phyloP scores from a whole-genome alignment of 176 grass and related monocot species.

The Eremochloa ophiuroides region DNA sequence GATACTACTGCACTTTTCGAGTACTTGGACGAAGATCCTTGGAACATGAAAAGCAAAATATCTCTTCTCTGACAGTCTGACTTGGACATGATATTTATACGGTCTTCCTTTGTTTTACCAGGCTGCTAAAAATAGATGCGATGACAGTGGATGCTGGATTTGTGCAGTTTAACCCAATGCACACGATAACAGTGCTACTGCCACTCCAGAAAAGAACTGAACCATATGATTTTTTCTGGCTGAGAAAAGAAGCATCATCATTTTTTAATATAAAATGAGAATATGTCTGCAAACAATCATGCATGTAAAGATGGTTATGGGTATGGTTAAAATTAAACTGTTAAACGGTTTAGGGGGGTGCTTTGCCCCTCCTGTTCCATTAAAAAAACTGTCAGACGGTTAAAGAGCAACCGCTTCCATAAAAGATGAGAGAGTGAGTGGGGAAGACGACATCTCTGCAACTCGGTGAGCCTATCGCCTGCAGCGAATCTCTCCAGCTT shows the following conservation, averaged over 20 bases:
- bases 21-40: neutral
- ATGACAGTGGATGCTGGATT: neutral
- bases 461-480: constrained; percentile 20
- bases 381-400: neutral
- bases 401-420: constrained; percentile 20
- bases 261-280: neutral
- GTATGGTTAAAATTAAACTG: neutral
- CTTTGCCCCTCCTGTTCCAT: too few relatives aligned
- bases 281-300: neutral
- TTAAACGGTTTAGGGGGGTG: neutral
- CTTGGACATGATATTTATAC: neutral
- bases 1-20: neutral
- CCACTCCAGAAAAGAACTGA: neutral
- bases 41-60: neutral
- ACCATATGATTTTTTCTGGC: neutral
- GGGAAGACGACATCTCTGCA: constrained; percentile 30
- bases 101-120: neutral
- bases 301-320: neutral
- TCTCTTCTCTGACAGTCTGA: too few relatives aligned
- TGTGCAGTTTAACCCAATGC: neutral
- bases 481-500: constrained; percentile 44
- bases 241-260: neutral
- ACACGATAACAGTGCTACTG: neutral
- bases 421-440: constrained; percentile 17
- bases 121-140: neutral